Evolutionary conservation across 768 basidiomycete genomes (phyloP), one percentile per base, ranked within the genome.

Genomic region (Lactarius quietus): DNA sequence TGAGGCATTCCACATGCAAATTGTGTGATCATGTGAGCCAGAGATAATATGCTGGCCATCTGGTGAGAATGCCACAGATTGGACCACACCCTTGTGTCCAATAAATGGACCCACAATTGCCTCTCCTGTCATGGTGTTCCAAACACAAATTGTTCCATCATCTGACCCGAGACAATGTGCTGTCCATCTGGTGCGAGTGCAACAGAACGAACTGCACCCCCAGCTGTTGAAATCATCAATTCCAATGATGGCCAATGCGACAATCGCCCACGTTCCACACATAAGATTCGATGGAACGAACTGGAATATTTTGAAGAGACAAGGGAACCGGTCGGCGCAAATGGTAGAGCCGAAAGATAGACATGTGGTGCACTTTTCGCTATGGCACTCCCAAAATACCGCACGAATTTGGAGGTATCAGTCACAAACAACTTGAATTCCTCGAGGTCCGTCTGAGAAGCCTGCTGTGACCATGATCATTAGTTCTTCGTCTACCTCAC

Each of bases 11-110:
- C 62, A 63, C n/a, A 63, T 17, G 20, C 35, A 23, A 54, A 63
- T 54, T 43, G 53, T 38, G 20, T 18, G n/a, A 41, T 63, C 62
- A 6, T n/a, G 14, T 6, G 62, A 63, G n/a, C 29, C 62, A 17
- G 62, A 53, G 0, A 23, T 66, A 70, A 72, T 56, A 69, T 75
- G 69, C 73, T 68, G 39, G 70, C 9, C 8, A 43, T 43, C 43
- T n/a, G 43, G 43, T 5, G 43, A 43, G 43, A 43, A 43, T 43
- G 53, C 62, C 5, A 63, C 38, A 23, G 62, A 51, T 15, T 9
- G 1, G 23, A 63, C 62, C 26, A 14, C 2, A 12, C 48, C 29
- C 6, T 26, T 57, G 55, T 63, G 62, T 29, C 43, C 43, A 48
- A 9, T 31, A 18, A 59, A 51, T 14, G 59, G 59, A 10, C 29